phyloP scores from a whole-genome alignment of 768 basidiomycete species.

The Boletus eberwhitei region DNA sequence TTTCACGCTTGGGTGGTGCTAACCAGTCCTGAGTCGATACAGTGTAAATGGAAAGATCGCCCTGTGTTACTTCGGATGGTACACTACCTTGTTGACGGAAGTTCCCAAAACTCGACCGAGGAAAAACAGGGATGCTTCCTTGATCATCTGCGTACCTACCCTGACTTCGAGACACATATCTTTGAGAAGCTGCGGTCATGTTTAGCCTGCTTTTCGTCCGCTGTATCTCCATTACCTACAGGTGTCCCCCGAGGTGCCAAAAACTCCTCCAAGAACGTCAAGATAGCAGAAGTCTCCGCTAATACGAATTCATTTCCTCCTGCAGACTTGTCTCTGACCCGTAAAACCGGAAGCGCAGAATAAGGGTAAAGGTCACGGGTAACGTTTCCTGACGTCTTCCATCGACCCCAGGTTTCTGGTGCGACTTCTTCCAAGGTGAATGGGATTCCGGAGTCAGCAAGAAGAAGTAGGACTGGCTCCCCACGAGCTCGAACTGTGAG shows the following conservation, averaged over 20 bases:
- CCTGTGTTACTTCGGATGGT: background rate
- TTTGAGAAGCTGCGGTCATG: conserved; percentile 9
- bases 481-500: conserved; percentile 23
- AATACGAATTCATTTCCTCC: conserved; percentile 13
- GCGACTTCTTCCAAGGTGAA: conserved; percentile 22
- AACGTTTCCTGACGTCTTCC: conserved; percentile 15
- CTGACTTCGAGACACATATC: conserved; percentile 19
- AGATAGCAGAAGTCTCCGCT: conserved; percentile 26
- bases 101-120: conserved; percentile 5
- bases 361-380: conserved; percentile 22
- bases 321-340: conserved; percentile 13
- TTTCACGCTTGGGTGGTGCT: conserved; percentile 18
- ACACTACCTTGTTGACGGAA: conserved; percentile 10
- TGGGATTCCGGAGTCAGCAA: conserved; percentile 23
- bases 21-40: conserved; percentile 19
- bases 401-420: conserved; percentile 11
- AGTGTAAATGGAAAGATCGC: background rate
- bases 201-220: background rate
- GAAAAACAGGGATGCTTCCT: conserved; percentile 26
- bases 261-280: conserved; percentile 22
- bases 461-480: conserved; percentile 26
- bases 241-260: conserved; percentile 10
- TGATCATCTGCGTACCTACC: conserved; percentile 17
- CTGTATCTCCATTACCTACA: conserved; percentile 7
- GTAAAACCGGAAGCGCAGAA: conserved; percentile 24